phyloP scores from a whole-genome alignment of 495 filamentous ascomycete species.

The Astrothelium subdiscretum region DNA sequence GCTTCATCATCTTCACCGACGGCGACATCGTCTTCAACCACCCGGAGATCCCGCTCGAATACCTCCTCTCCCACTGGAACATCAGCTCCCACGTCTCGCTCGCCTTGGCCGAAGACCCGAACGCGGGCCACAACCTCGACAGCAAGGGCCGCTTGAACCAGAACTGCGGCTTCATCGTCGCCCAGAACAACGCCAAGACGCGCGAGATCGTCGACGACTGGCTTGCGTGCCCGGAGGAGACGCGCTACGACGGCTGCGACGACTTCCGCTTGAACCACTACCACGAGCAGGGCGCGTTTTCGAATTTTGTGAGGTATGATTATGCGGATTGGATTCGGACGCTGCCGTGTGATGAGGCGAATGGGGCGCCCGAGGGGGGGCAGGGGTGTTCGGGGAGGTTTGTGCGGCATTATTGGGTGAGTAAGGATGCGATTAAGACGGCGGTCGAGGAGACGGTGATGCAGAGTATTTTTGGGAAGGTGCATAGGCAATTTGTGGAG shows the following conservation, averaged over 20 bases:
- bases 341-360: conserved; percentile 2
- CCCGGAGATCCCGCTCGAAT: conserved; percentile 40
- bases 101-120: conserved; percentile 35
- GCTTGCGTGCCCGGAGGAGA: neutral
- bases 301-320: neutral
- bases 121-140: conserved; percentile 1
- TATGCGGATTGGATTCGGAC: neutral
- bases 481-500: neutral
- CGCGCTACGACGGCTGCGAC: neutral
- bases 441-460: neutral
- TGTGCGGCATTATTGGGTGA: neutral
- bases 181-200: neutral
- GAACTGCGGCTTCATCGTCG: conserved; percentile 1
- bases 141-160: neutral
- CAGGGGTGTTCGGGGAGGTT: neutral
- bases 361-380: neutral
- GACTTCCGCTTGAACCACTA: neutral
- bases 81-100: conserved; percentile 32
- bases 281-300: neutral
- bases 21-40: conserved; percentile 38
- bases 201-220: neutral
- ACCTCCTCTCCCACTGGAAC: conserved; percentile 44
- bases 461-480: neutral
- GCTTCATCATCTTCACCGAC: conserved; percentile 41
- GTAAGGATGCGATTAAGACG: neutral